Evolutionary conservation across 495 filamentous ascomycete species (phyloP).

Genomic region (Aspergillus bridgeri): DNA sequence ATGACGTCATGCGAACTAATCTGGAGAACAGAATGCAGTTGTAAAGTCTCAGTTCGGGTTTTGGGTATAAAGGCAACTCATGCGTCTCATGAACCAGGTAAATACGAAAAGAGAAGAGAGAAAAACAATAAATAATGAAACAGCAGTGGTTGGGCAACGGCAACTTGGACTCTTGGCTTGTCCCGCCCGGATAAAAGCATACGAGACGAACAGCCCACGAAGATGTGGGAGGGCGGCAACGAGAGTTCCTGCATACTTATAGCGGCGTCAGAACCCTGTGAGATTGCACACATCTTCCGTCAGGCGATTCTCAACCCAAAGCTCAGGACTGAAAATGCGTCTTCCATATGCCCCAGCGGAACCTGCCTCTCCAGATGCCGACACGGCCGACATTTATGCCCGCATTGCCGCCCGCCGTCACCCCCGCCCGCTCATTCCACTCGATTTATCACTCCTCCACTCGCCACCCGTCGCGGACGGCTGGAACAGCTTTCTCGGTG

Average conservation of each 20-base stretch:
- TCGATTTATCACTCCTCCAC: conserved; percentile 70
- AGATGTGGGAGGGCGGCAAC: background rate
- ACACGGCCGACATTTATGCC: conserved; percentile 49
- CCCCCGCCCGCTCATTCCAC: conserved; percentile 59
- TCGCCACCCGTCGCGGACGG: conserved; percentile 66
- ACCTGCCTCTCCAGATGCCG: conserved; percentile 28
- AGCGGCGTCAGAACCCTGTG: background rate
- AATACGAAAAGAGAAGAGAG: no score
- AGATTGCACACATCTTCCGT: background rate
- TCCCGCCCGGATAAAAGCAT: background rate
- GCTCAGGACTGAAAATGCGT: conserved; percentile 49
- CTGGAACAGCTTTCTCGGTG: conserved; percentile 72
- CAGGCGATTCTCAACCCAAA: background rate
- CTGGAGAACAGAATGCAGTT: no score
- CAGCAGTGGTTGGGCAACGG: no score
- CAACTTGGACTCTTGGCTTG: background rate
- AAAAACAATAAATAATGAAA: no score
- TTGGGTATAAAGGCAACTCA: no score
- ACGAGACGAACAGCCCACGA: background rate
- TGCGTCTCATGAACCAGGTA: no score
- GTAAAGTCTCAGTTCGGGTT: no score
- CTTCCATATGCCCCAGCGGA: conserved; percentile 60
- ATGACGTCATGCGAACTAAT: no score
- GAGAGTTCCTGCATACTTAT: background rate
- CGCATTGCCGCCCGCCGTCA: conserved; percentile 59